Base-by-base conservation (phyloP, 148 eudicot genomes). In the Polygonum maritimum region DNA sequence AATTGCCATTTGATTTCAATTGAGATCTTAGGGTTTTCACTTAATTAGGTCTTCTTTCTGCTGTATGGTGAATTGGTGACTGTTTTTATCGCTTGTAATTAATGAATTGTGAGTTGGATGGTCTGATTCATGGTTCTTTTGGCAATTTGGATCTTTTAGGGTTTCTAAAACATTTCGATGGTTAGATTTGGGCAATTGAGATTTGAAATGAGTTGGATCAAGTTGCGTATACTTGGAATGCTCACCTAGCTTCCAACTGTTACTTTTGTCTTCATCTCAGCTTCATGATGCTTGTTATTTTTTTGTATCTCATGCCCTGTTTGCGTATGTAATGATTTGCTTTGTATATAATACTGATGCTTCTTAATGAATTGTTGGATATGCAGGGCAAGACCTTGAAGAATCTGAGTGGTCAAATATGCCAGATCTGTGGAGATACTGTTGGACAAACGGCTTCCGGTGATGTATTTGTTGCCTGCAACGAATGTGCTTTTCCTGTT, bases 401-500 rank as follows among this genome's bases (percentile, higher is more conserved):
- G 87, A 78, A 86, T 78, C 69, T 86, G 80, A 87, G 84, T 78
- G 92, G 85, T 33, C 90, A 91, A 76, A 78, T 86, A 77, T 91
- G 96, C 76, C 96, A 91, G 81, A 88, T 91, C 72, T 91, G 96
- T 75, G 89, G 92, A 45, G 96, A 91, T 38, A 79, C 82, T 73
- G 96, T 91, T 38, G 96, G 92, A 7, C 49, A 71, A 38, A 86
- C 84, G 1, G 78, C 86, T 33, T 69, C 39, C 9, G 90, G 90
- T 52, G 92, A 84, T 82, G 55, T 82, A 74, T 90, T 90, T 82
- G 92, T 90, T 47, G 95, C 92, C 38, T 90, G 95, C 84, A 87
- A 88, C 69, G 94, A 90, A 76, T 90, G 94, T 85, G 94, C 89
- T 22, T 90, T 88, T 62, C 94, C 94, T 13, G 91, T 90, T 72